Evolutionary conservation across 345 rosid species (phyloP).

Genomic region (Microcos paniculata): DNA sequence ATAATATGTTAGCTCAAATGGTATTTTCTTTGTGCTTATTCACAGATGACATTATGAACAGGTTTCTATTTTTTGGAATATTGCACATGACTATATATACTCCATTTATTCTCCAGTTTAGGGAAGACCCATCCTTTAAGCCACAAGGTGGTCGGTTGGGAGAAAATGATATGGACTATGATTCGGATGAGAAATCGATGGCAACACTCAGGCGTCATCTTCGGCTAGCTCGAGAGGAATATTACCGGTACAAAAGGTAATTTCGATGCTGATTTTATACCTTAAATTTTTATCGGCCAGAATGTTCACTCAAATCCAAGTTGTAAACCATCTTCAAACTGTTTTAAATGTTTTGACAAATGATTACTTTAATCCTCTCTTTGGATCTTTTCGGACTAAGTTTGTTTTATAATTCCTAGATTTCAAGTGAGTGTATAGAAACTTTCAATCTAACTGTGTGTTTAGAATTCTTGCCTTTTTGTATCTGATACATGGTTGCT

Average conservation of each 20-base stretch:
- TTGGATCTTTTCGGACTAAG: too few relatives aligned
- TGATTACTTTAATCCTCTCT: neutral
- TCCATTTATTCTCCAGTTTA: constrained; percentile 51
- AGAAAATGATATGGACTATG: constrained; percentile 99
- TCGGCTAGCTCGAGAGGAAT: constrained; percentile 85
- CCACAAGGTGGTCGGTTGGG: constrained; percentile 98
- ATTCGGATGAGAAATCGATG: constrained; percentile 98
- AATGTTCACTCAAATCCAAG: neutral
- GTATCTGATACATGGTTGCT: constrained; percentile 13
- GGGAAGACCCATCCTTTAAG: constrained; percentile 90
- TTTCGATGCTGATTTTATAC: neutral
- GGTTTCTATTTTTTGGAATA: constrained; percentile 2
- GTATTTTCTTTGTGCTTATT: constrained; percentile 35
- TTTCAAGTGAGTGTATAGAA: neutral
- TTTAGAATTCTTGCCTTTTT: constrained; percentile 1
- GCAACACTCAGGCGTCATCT: constrained; percentile 97
- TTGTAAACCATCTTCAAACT: neutral
- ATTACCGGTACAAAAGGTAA: constrained; percentile 95
- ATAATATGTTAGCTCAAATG: constrained; percentile 81
- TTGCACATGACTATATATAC: constrained; percentile 19
- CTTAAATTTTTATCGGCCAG: neutral
- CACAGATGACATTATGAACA: neutral
- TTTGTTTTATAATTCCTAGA: neutral
- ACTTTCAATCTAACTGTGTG: neutral
- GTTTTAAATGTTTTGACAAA: neutral